These are phyloP conservation scores for Russula lepida DNA, from an alignment of 768 basidiomycete genomes.

Conservation along the genomic window DNA sequence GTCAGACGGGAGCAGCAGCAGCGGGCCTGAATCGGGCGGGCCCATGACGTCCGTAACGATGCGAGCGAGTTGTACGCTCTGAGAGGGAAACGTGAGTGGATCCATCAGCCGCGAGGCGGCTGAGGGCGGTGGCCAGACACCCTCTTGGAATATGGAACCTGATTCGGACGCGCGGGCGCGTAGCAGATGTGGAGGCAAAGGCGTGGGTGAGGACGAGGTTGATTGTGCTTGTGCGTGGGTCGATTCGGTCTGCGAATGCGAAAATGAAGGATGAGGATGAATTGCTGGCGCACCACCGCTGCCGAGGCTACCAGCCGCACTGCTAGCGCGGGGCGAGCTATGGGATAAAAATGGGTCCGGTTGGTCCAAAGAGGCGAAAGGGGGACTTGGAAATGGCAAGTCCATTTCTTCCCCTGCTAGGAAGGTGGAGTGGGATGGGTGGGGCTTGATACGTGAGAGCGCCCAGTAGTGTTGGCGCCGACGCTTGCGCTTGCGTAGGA, in stretches of 20 bases:
- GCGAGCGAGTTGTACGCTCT: constrained; percentile 5
- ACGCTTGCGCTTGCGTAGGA: constrained; percentile 1
- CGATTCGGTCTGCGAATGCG: background rate
- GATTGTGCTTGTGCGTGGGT: background rate
- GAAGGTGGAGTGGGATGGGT: constrained; percentile 11
- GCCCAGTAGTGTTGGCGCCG: constrained; percentile 10
- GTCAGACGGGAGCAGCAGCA: background rate
- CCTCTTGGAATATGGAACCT: constrained; percentile 20
- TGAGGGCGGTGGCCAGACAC: constrained; percentile 18
- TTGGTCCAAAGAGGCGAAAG: background rate
- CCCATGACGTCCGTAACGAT: constrained; percentile 21
- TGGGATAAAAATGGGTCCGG: constrained; percentile 1
- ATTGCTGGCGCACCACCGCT: background rate
- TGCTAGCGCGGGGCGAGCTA: background rate
- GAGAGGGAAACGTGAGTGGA: constrained; percentile 8
- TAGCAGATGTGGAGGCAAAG: constrained; percentile 8
- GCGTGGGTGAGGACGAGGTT: background rate
- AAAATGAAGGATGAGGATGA: background rate
- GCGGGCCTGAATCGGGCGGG: background rate
- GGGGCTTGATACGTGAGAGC: constrained; percentile 8
- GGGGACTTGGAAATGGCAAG: background rate
- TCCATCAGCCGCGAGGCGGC: constrained; percentile 6
- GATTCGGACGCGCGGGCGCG: constrained; percentile 16
- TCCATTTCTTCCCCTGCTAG: constrained; percentile 18
- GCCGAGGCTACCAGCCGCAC: background rate